Base-by-base conservation (phyloP, 1,284 basidiomycete species). In the Ceratobasidium sp. region DNA sequence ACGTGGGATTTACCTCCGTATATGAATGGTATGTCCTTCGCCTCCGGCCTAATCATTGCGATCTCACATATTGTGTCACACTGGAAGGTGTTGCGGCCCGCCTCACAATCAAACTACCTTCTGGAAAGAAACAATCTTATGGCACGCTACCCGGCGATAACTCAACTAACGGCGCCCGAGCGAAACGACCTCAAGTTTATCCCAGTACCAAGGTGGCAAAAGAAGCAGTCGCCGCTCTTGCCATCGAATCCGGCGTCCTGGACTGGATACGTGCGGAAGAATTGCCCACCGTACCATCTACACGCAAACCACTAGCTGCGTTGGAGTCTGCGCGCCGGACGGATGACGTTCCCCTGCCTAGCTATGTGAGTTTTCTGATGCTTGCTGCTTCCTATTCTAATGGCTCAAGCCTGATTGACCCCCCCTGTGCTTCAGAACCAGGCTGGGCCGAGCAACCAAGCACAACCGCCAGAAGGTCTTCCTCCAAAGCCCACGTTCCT, bases 21-120 rank as follows among this genome's bases (percentile, higher is more conserved):
- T n/a, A n/a, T 57, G 3, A 23, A 28, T 69, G 35, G n/a, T 26
- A 43, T 16, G 43, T 54, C 38, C 38, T 30, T n/a, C n/a, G n/a
- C n/a, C n/a, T n/a, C n/a, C n/a, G n/a, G n/a, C n/a, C n/a, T n/a
- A n/a, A n/a, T n/a, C n/a, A n/a, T n/a, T n/a, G n/a, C n/a, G n/a
- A n/a, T n/a, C n/a, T n/a, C n/a, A n/a, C n/a, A n/a, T n/a, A n/a
- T n/a, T n/a, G n/a, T n/a, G n/a, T n/a, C n/a, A n/a, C n/a, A n/a
- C n/a, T n/a, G n/a, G n/a, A n/a, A n/a, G n/a, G n/a, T n/a, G n/a
- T n/a, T n/a, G 21, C 38, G 23, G 64, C 64, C n/a, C 64, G 41
- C 16, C 44, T 69, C 52, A 69, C 64, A 14, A 41, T 69, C 28
- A 43, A 30, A n/a, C 23, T 69, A 13, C 64, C 64, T 55, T 69